Evolutionary conservation across 2,329 filamentous ascomycete species (phyloP).

Genomic region (Teratosphaeria destructans): DNA sequence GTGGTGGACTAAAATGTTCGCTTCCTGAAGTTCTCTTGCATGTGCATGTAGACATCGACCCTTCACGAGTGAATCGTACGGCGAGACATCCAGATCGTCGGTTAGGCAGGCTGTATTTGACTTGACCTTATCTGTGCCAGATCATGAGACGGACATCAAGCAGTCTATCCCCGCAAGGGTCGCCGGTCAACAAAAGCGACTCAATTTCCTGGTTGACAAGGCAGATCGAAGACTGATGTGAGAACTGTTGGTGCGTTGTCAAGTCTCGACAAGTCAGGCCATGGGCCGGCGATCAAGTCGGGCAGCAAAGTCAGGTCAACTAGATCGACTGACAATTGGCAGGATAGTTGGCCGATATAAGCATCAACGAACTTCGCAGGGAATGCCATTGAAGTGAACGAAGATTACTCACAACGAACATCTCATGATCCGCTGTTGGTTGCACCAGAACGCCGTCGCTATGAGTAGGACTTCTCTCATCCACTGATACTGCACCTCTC

Average conservation of each 20-base stretch:
- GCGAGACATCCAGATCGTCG: background rate
- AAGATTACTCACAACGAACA: background rate
- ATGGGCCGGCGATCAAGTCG: background rate
- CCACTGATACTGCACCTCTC: background rate
- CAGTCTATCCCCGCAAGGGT: background rate
- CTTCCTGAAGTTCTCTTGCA: background rate
- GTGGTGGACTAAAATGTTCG: background rate
- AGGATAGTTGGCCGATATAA: background rate
- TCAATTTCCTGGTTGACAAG: background rate
- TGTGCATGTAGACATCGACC: background rate
- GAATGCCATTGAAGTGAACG: background rate
- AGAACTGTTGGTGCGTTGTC: background rate
- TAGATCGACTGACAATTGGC: background rate
- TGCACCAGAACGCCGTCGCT: background rate
- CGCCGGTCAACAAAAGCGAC: too few species aligned
- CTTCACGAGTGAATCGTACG: background rate
- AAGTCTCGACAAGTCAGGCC: background rate
- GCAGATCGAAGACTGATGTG: background rate
- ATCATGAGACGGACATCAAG: background rate
- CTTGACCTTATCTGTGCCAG: background rate
- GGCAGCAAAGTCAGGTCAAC: background rate
- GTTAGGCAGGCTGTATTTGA: background rate
- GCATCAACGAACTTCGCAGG: background rate
- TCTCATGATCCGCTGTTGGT: background rate
- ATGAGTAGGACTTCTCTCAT: background rate